Evolutionary conservation across 176 grass and related monocot genomes (phyloP), one percentile per base, ranked within the genome.

Genomic region (Chloris gayana): DNA sequence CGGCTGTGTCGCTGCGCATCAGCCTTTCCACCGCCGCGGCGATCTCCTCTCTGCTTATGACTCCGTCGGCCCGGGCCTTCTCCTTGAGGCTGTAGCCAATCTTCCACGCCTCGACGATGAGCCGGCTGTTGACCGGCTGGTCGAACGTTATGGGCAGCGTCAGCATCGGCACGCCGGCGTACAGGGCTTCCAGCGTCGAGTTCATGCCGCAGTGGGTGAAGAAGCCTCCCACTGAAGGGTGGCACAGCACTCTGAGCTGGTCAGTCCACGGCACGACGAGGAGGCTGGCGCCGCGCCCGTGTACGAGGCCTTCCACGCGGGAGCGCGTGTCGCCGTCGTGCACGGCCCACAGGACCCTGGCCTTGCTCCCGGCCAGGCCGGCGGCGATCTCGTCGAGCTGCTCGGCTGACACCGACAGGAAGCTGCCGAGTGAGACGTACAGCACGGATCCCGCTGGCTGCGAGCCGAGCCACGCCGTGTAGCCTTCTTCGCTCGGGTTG

Each of bases 171-270:
- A 91, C 74, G 11, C 86, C 82, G 19, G 74, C 82, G 33, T 70
- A 51, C 53, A 85, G 24, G 7, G 77, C 62, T 46, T 79, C 73
- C 0, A 91, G 47, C 31, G 69, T 88, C 67, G 86, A 91, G 74
- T 91, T 93, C 87, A 83, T 89, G 38, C 81, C 87, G 50, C 67
- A 89, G 72, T 89, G 91, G 2, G 87, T 89, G 46, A 84, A 69
- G 86, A 89, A 86, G 0, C 83, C 83, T 0, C 86, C 80, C 0
- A 89, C 57, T 0, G 87, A 86, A 26, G 87, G 71, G 34, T 92
- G 90, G 61, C 90, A 74, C 49, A 87, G 39, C 66, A 87, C 76
- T 31, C 46, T 69, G 9, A 80, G 51, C 59, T 92, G 91, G n/a
- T 89, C 51, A 9, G 60, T 75, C 81, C 76, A 93, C 18, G 76